Evolutionary conservation across 257 asterid species (phyloP).

Genomic region (Fraxinus excelsior): DNA sequence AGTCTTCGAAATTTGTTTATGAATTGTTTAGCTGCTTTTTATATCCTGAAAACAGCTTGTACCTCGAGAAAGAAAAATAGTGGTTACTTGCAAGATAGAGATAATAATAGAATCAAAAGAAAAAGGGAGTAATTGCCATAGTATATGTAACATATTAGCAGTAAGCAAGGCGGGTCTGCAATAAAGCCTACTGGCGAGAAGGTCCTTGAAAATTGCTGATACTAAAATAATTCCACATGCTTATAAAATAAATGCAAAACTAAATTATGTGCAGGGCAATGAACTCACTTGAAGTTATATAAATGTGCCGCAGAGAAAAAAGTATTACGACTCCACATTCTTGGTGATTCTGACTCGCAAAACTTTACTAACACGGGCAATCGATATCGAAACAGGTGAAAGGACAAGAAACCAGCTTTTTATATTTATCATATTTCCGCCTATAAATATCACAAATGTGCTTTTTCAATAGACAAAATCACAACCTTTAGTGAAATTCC

Average conservation of each 20-base stretch:
- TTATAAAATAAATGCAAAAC: background rate
- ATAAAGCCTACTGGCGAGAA: background rate
- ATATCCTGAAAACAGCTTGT: background rate
- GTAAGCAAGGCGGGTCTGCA: background rate
- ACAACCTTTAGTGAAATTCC: too few species aligned
- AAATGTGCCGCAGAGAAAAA: too few species aligned
- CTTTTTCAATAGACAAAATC: too few species aligned
- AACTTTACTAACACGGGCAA: too few species aligned
- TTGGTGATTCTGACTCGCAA: too few species aligned
- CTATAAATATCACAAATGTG: too few species aligned
- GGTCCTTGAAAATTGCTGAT: background rate
- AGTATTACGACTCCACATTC: too few species aligned
- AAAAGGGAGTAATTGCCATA: background rate
- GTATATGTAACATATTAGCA: background rate
- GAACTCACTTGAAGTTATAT: background rate
- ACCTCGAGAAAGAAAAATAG: background rate
- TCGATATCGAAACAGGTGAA: too few species aligned
- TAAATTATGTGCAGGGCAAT: too few species aligned
- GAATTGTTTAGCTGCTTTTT: background rate
- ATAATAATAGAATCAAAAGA: background rate
- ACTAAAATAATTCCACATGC: background rate
- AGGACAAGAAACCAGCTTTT: too few species aligned
- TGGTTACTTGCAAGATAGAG: background rate
- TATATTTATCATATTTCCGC: too few species aligned
- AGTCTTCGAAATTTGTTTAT: background rate